Percentiles rank a stretch among this genome's conserved stretches.
Conservation (phyloP, 306 rosid genomes). For the Mucuna pruriens region DNA sequence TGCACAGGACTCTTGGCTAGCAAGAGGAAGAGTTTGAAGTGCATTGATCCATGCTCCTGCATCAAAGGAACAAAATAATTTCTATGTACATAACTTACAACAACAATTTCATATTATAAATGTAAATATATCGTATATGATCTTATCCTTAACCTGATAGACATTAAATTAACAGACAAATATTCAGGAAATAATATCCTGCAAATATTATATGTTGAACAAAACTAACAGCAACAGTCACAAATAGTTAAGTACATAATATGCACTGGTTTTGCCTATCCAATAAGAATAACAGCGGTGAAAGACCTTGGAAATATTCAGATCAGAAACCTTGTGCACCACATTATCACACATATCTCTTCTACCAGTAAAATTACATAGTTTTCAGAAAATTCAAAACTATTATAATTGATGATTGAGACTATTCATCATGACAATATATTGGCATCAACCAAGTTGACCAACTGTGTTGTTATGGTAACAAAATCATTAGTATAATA, state of each 20-base stretch:
- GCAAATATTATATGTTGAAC: not conserved
- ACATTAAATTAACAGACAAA: slow-evolving; percentile 29
- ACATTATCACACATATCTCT: not conserved
- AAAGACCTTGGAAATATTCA: not conserved
- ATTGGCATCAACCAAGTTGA: not conserved
- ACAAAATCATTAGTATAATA: not conserved
- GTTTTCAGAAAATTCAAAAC: not conserved
- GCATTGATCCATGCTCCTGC: slow-evolving; percentile 72
- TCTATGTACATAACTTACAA: not conserved
- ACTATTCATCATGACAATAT: not conserved
- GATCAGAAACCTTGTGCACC: slow-evolving; percentile 26
- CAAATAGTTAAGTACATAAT: not conserved
- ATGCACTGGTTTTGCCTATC: not conserved
- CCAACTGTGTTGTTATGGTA: not conserved
- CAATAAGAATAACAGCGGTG: not conserved
- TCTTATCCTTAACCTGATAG: slow-evolving; percentile 12
- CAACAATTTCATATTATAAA: slow-evolving; percentile 5
- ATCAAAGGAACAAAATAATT: slow-evolving; percentile 41
- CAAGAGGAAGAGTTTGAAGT: slow-evolving; percentile 75
- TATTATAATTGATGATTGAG: not conserved
- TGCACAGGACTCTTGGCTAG: slow-evolving; percentile 85
- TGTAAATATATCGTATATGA: slow-evolving; percentile 1
- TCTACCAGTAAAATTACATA: not conserved
- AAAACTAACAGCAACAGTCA: slow-evolving; percentile 4
- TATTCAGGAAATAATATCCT: not conserved